phyloP scores from a whole-genome alignment of 805 yeast genomes.

The Cyberlindnera suaveolens region DNA sequence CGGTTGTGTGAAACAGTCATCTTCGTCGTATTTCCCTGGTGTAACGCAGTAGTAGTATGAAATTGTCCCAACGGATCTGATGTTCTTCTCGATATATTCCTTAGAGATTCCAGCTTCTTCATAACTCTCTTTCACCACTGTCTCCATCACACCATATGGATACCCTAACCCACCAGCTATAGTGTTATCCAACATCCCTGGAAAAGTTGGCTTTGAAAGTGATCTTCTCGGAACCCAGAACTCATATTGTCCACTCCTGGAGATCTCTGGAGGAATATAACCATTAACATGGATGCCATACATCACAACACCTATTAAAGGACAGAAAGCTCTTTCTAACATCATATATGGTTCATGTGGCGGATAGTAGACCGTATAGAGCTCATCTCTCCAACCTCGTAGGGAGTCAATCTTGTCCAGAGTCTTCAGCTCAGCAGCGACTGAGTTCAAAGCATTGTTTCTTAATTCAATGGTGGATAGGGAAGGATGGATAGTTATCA shows the following conservation, averaged over 20 bases:
- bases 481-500: constrained; percentile 25
- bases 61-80: constrained; percentile 55
- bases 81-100: constrained; percentile 39
- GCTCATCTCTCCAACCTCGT: constrained; percentile 83
- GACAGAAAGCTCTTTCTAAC: constrained; percentile 78
- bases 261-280: constrained; percentile 43
- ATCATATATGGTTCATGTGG: constrained; percentile 50
- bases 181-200: constrained; percentile 86
- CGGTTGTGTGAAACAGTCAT: constrained; percentile 68
- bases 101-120: constrained; percentile 84
- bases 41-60: constrained; percentile 53
- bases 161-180: constrained; percentile 93
- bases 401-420: constrained; percentile 32
- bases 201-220: constrained; percentile 74
- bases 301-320: constrained; percentile 77
- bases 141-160: constrained; percentile 70
- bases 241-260: constrained; percentile 36
- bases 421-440: constrained; percentile 39
- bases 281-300: constrained; percentile 91
- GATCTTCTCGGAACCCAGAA: constrained; percentile 88
- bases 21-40: constrained; percentile 31
- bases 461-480: constrained; percentile 37
- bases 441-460: constrained; percentile 31
- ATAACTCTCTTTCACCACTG: constrained; percentile 75
- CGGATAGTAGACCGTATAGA: constrained; percentile 64